Evolutionary conservation across 306 rosid species (phyloP).

Genomic region (Cercis canadensis): DNA sequence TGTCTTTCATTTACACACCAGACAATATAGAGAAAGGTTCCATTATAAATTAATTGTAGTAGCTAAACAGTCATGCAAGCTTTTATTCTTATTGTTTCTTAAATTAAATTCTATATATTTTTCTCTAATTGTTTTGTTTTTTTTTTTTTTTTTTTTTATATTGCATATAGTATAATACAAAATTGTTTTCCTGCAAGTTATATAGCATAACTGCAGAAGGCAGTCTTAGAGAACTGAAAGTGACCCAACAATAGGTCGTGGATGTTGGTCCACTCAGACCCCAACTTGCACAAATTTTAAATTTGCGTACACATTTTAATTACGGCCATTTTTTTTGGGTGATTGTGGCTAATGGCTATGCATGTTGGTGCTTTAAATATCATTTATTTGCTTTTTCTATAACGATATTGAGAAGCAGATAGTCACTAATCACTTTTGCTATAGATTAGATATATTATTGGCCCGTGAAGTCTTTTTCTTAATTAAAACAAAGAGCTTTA

Average conservation of each 20-base stretch:
- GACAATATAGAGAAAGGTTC: slow-evolving; percentile 1
- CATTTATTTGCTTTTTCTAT: neutral
- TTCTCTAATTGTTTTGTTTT: neutral
- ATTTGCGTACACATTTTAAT: neutral
- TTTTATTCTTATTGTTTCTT: neutral
- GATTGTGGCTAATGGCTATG: neutral
- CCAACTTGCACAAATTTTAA: slow-evolving; percentile 8
- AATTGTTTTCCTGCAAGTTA: no score
- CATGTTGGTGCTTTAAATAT: neutral
- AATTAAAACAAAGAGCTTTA: no score
- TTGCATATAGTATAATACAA: no score
- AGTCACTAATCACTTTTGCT: no score
- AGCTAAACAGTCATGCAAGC: slow-evolving; percentile 4
- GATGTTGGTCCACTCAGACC: neutral
- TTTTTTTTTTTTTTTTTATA: neutral
- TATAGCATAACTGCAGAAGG: no score
- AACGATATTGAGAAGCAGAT: no score
- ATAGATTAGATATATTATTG: no score
- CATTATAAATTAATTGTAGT: neutral
- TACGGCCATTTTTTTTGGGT: neutral
- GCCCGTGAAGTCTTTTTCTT: no score
- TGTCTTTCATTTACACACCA: neutral
- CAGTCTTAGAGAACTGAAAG: neutral
- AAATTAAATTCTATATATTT: neutral
- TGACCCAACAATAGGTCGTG: no score